Base-by-base conservation (phyloP, 2,329 filamentous ascomycete genomes). In the Botrytis deweyae region DNA sequence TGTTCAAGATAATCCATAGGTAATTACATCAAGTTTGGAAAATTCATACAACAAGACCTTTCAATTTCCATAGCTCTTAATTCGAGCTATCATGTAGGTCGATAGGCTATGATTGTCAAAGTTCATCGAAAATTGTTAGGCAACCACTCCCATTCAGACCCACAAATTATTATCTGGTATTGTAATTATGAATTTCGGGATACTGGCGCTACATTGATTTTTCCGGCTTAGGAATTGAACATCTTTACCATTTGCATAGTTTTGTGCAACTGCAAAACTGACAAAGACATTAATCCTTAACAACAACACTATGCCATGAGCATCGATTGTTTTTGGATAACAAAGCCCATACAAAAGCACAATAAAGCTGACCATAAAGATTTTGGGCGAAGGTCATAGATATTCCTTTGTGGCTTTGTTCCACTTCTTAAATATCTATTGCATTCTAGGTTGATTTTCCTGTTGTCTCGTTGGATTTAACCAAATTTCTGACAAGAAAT, bases 11-110 rank as follows among this genome's bases (percentile, higher is more conserved):
- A 38, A 38, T 38, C 5, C 7, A 38, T 38, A 38, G 36, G 36
- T 38, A 38, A 38, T 38, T 38, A 38, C 36, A 38, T 8, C 36
- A 38, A 38, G 7, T 38, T 38, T 38, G 7, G 36, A 38, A 38
- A 38, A 38, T 38, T 38, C 36, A 8, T 38, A 38, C 36, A 38
- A 38, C 36, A 38, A 38, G 36, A 38, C 36, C 36, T 8, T 8
- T 38, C 36, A 8, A 8, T 0, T 77, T 79, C 65, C 75, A 76
- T 1, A 74, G 66, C 46, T 72, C 72, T 14, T 46, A 22, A 46
- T 46, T 8, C 44, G 7, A 22, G 44, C 44, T 22, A 46, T 9
- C 22, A 46, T 6, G 20, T 22, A 3, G 18, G 44, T 46, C 20
- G 29, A 49, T 3, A 49, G 22, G 25, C 3, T n/a, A n/a, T 10